These are phyloP conservation scores for Salvia miltiorrhiza DNA, from an alignment of 257 asterid species.

Conservation along the genomic window DNA sequence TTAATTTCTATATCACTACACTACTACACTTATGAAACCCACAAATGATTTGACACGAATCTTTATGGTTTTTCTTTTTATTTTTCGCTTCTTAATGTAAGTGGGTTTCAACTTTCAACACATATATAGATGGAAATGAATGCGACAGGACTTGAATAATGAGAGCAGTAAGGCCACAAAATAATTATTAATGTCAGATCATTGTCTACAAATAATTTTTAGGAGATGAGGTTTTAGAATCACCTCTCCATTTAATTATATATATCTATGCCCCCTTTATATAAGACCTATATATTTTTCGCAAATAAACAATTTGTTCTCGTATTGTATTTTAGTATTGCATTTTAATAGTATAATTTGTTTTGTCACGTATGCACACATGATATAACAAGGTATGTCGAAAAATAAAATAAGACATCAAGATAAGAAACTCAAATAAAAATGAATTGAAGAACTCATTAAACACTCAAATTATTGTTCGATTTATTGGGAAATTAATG, in stretches of 20 bases:
- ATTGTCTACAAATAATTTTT: slow-evolving; percentile 19
- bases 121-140: slow-evolving; percentile 4
- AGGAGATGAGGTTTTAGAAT: not conserved
- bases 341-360: not conserved
- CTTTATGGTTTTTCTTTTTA: not conserved
- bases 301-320: not conserved
- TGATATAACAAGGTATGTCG: not conserved
- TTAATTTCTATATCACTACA: no score
- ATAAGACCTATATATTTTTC: no score
- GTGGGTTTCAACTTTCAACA: not conserved
- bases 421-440: no score
- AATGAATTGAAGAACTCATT: no score
- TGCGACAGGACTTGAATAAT: slow-evolving; percentile 9
- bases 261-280: slow-evolving; percentile 12
- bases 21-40: not conserved
- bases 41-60: not conserved
- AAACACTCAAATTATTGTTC: no score
- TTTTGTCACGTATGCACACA: not conserved
- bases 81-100: not conserved
- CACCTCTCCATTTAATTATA: not conserved
- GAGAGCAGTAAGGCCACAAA: slow-evolving; percentile 12
- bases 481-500: no score
- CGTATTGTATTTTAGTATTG: no score
- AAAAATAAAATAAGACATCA: no score
- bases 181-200: slow-evolving; percentile 21